Conservation (phyloP, 2,329 filamentous ascomycete species). For the Calcarisporium arbuscula region DNA sequence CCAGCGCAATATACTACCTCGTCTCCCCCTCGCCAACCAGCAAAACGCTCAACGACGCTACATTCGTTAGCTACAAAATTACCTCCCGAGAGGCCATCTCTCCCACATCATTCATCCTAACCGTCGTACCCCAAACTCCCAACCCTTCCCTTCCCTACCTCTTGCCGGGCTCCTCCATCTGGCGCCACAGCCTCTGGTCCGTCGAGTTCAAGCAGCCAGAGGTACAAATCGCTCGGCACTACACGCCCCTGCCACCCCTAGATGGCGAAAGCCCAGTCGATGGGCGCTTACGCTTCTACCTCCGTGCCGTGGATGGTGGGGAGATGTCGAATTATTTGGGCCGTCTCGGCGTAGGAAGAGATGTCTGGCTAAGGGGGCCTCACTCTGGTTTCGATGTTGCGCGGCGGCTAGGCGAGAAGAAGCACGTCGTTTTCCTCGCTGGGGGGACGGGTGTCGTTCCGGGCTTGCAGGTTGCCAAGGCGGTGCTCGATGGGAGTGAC, state of each 20-base stretch:
- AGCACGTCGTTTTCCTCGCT: conserved; percentile 71
- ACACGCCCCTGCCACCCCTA: conserved; percentile 72
- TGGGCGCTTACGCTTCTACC: conserved; percentile 60
- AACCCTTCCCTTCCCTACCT: conserved; percentile 23
- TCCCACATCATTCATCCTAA: conserved; percentile 62
- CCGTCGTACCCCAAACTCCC: conserved; percentile 40
- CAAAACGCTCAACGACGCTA: conserved; percentile 46
- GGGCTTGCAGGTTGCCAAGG: conserved; percentile 71
- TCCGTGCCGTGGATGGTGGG: conserved; percentile 71
- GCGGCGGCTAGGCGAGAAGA: conserved; percentile 20
- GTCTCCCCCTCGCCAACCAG: conserved; percentile 15
- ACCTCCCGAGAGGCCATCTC: conserved; percentile 56
- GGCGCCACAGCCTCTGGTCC: conserved; percentile 65
- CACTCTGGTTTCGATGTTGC: conserved; percentile 57
- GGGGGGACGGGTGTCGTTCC: conserved; percentile 91
- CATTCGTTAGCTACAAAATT: conserved; percentile 62
- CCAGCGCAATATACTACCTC: conserved; percentile 19
- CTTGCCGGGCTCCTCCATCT: conserved; percentile 15
- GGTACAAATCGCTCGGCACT: conserved; percentile 83
- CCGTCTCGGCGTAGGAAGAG: conserved; percentile 52
- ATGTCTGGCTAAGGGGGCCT: conserved; percentile 73
- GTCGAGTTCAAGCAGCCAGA: conserved; percentile 93
- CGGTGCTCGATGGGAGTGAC: conserved; percentile 40
- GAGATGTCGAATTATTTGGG: conserved; percentile 83
- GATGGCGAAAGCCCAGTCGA: conserved; percentile 20